phyloP scores from a whole-genome alignment of 768 basidiomycete genomes.

The Amylocystis lapponica region DNA sequence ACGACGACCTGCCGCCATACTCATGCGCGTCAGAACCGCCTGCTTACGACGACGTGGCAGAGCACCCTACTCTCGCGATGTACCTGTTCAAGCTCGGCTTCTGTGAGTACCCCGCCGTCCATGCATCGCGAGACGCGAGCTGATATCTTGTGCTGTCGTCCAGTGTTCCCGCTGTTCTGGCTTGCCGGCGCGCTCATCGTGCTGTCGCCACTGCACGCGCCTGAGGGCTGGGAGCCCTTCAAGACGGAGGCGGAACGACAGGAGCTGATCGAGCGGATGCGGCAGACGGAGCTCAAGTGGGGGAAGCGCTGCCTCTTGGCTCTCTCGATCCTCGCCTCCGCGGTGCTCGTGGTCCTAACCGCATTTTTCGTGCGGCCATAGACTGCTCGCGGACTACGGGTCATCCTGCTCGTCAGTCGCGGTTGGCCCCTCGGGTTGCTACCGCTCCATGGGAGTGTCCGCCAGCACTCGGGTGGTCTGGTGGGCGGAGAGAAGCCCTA shows the following conservation, averaged over 20 bases:
- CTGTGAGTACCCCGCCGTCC: constrained; percentile 28
- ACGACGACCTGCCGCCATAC: constrained; percentile 27
- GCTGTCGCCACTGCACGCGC: constrained; percentile 34
- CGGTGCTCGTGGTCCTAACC: constrained; percentile 15
- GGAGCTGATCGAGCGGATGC: constrained; percentile 26
- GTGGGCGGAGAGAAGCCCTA: too few species aligned
- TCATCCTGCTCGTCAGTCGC: too few species aligned
- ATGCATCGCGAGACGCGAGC: neutral
- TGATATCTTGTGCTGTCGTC: constrained; percentile 1
- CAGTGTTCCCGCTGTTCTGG: constrained; percentile 50
- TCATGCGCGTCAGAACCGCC: constrained; percentile 24
- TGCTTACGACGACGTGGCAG: constrained; percentile 28
- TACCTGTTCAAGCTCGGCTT: constrained; percentile 48
- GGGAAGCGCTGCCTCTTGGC: constrained; percentile 33
- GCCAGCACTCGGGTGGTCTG: too few species aligned
- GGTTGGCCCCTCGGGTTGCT: too few species aligned
- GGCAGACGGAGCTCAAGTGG: constrained; percentile 37
- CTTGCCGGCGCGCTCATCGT: constrained; percentile 36
- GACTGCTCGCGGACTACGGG: too few species aligned
- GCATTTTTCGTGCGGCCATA: constrained; percentile 15
- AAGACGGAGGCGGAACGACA: constrained; percentile 33
- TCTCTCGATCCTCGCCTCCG: constrained; percentile 12
- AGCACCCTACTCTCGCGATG: constrained; percentile 40
- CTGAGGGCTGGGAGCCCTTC: constrained; percentile 28
- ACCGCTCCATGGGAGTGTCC: too few species aligned